Percentiles rank a stretch among this genome's conserved stretches.
phyloP scores from a whole-genome alignment of 805 yeast species.

The Pichia heedii region DNA sequence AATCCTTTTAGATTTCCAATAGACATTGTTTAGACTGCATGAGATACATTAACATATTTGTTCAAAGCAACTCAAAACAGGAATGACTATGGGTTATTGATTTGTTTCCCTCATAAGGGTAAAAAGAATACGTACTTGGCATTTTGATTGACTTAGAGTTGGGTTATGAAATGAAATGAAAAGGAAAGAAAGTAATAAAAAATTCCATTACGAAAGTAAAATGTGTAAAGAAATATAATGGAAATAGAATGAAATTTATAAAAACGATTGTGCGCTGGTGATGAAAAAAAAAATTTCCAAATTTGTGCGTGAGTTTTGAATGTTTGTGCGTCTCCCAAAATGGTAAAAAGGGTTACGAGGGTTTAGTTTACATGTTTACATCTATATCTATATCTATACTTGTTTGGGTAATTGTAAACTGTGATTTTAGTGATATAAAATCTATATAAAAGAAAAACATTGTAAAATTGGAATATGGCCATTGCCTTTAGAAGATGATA shows the following conservation, averaged over 20 bases:
- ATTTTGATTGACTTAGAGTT: slow-evolving; percentile 13
- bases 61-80: too few relatives aligned
- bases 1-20: neutral
- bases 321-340: neutral
- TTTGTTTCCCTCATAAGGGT: too few relatives aligned
- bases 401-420: too few relatives aligned
- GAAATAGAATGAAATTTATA: neutral
- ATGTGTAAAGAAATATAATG: neutral
- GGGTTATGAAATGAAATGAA: neutral
- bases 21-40: slow-evolving; percentile 5
- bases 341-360: neutral
- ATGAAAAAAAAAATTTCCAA: neutral
- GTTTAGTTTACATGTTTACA: too few relatives aligned
- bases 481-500: neutral
- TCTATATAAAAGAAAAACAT: too few relatives aligned
- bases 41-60: too few relatives aligned
- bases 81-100: slow-evolving; percentile 1
- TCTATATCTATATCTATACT: too few relatives aligned
- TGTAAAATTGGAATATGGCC: neutral
- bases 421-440: too few relatives aligned
- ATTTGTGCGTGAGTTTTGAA: neutral
- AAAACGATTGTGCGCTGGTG: neutral
- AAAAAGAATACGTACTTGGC: slow-evolving; percentile 21
- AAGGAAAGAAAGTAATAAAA: neutral
- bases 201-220: too few relatives aligned